phyloP scores from a whole-genome alignment of 352 stramenopile species.

The Globisporangium irregulare region DNA sequence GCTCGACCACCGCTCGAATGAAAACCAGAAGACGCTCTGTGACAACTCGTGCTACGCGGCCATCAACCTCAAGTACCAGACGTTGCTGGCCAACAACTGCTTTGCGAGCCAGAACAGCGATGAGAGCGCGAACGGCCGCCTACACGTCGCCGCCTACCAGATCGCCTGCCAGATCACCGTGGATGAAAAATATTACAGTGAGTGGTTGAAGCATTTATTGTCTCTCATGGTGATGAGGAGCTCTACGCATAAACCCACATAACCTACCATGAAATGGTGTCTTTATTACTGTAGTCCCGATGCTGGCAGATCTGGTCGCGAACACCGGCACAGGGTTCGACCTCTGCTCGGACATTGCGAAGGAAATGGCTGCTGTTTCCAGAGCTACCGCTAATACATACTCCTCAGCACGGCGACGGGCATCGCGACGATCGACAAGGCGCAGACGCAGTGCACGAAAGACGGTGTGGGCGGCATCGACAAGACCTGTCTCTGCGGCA shows the following conservation, averaged over 20 bases:
- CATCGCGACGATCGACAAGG: conserved; percentile 43
- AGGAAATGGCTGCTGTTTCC: conserved; percentile 75
- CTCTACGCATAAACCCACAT: not conserved
- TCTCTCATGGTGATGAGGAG: not conserved
- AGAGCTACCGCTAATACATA: conserved; percentile 82
- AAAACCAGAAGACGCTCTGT: conserved; percentile 58
- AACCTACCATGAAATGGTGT: not conserved
- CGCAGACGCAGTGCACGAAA: conserved; percentile 47
- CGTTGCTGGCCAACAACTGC: conserved; percentile 62
- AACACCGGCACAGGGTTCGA: conserved; percentile 52
- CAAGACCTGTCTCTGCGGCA: conserved; percentile 46
- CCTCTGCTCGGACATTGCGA: conserved; percentile 69
- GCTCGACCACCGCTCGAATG: conserved; percentile 45
- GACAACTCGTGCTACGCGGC: conserved; percentile 57
- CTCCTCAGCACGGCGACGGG: conserved; percentile 48
- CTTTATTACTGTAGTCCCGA: conserved; percentile 32
- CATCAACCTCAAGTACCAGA: conserved; percentile 62
- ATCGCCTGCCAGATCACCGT: conserved; percentile 59
- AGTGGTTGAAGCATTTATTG: conserved; percentile 10
- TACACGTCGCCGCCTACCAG: conserved; percentile 67
- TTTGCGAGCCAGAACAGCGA: conserved; percentile 52
- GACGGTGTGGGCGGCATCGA: conserved; percentile 38
- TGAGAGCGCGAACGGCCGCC: conserved; percentile 45
- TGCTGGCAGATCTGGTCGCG: conserved; percentile 47
- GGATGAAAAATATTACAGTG: conserved; percentile 72